Evolutionary conservation across 176 grass and related monocot species (phyloP), one percentile per base, ranked within the genome.

Genomic region (Saccharum spontaneum): DNA sequence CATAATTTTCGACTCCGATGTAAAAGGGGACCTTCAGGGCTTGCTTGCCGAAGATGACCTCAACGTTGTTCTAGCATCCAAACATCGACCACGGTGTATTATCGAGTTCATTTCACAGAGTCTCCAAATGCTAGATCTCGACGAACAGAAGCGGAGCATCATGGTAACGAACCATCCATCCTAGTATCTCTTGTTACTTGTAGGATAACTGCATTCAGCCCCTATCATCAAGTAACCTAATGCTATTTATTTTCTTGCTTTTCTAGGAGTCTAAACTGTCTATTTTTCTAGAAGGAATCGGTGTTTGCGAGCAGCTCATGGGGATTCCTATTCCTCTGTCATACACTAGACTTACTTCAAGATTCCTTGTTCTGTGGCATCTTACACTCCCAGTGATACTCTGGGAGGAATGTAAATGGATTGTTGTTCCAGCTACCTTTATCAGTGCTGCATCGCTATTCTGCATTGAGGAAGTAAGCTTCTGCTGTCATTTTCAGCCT

Each of bases 381-480:
- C 93, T 99, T 79, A 96, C 91, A 1, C 91, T 99, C 82, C 97
- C 93, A 13, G 78, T 96, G 15, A 96, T 99, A 87, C 91, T 99
- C 20, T 99, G 97, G 97, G 82, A 90, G 8, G 97, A 99, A 77
- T 96, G 97, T 40, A 94, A 94, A 85, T 96, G 97, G 97, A 96
- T 96, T 26, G 97, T 96, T 37, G 67, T 99, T 67, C 97, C 97
- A 50, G 97, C 93, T 70, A 99, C 97, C 38, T 99, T 99, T 76
- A 79, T 99, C 79, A 99, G 93, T 86, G 97, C 97, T 11, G 90
- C 93, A 34, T 96, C 86, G 48, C 83, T 98, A 38, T 98, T 98
- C 93, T 98, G 93, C 91, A 98, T 98, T 6, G 93, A 98, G 91
- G 97, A 98, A 86, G 97, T 98, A 98, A 94, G 91, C 40, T 67